Evolutionary conservation across 768 basidiomycete genomes (phyloP).

Genomic region (Mycena sanguinolenta): DNA sequence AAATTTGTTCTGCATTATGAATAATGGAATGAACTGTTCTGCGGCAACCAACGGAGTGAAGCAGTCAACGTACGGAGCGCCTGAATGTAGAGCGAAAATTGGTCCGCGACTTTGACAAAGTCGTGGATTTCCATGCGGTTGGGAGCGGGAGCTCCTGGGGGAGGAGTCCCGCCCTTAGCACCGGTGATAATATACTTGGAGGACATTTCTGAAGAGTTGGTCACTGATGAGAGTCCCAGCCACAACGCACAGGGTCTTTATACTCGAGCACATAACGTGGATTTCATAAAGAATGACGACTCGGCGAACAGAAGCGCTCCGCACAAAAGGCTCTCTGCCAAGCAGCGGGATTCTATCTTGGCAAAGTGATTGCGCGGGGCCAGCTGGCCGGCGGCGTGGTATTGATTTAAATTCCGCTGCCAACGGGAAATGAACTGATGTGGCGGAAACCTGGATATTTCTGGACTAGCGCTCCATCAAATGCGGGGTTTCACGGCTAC

Average conservation of each 20-base stretch:
- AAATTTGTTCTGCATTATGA: conserved; percentile 46
- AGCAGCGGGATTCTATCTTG: too few relatives aligned
- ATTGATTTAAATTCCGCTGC: too few relatives aligned
- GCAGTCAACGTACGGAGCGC: conserved; percentile 63
- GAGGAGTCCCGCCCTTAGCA: conserved; percentile 31
- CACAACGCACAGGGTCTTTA: not conserved
- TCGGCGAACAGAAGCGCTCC: not conserved
- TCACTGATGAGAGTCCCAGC: not conserved
- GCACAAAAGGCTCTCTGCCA: not conserved
- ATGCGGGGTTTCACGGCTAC: too few relatives aligned
- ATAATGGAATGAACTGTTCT: not conserved
- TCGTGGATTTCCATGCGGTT: conserved; percentile 60
- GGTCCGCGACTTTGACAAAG: conserved; percentile 56
- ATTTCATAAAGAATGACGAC: conserved; percentile 3
- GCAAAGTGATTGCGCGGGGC: not conserved
- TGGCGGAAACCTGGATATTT: too few relatives aligned
- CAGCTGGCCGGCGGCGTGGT: not conserved
- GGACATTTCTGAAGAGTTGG: conserved; percentile 30
- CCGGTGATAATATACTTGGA: conserved; percentile 35
- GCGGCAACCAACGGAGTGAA: not conserved
- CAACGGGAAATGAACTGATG: too few relatives aligned
- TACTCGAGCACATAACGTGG: not conserved
- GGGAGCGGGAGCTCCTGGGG: conserved; percentile 39
- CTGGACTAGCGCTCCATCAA: too few relatives aligned
- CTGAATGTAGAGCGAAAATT: conserved; percentile 66